Evolutionary conservation across 73 alveolate genomes (phyloP), one percentile per base, ranked within the genome.

Genomic region (Uronychia binucleata): DNA sequence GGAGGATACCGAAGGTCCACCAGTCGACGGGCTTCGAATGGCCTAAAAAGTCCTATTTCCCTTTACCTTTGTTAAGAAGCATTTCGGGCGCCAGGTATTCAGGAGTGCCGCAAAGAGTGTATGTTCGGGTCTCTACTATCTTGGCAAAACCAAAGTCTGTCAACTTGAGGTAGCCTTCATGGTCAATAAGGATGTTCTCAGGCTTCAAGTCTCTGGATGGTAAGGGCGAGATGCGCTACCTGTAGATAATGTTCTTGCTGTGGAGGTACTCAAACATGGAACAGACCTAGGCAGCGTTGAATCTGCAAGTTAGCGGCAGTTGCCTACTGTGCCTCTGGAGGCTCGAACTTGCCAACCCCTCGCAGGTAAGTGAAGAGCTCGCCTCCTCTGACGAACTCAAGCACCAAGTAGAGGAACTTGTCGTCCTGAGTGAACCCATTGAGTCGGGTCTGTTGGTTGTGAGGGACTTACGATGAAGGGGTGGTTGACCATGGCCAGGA

Each of bases 31-130:
- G 94, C 84, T 95, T 95, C 60, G 97, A 97, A 82, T 95, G 97
- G 26, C 98, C 97, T 83, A 90, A 86, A 89, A 91, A 91, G 59
- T 92, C 78, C 26, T 93, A 82, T 29, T 89, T 93, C 86, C 91
- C 98, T 34, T 97, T 97, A 80, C 99, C 99, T 83, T 82, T 76
- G 80, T 92, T 96, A 80, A 97, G 92, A 58, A 97, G 91, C 75
- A 97, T 96, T 90, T 97, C 99, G 30, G 99, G 99, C 59, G 99
- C 99, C 93, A 97, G 87, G 96, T 97, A 97, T 88, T 97, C 99
- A 31, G 99, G 99, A 26, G 99, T 97, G 34, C 99, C 99, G 85
- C 99, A 97, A 75, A 97, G 95, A 30, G 99, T 97, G 93, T 96
- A 97, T 27, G 99, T 97, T 82, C 99, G 90, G 79, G 98, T 97